Evolutionary conservation across 1,284 basidiomycete genomes (phyloP).

Genomic region (Neonothopanus nambi): DNA sequence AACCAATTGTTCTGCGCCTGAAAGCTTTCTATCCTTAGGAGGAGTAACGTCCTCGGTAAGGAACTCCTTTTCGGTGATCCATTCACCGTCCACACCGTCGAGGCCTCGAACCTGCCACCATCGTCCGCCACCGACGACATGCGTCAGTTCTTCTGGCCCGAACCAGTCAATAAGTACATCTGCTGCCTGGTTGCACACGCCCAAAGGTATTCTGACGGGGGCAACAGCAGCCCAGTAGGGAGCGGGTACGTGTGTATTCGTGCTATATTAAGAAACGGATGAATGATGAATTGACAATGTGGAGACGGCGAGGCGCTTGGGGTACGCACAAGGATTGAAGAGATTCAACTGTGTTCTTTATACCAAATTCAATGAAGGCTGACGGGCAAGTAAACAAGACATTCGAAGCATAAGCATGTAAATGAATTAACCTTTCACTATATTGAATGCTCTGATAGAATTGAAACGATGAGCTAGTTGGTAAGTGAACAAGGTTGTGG

Average conservation of each 20-base stretch:
- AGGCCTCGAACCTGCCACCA: constrained; percentile 86
- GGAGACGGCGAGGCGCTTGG: not conserved
- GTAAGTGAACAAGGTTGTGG: not conserved
- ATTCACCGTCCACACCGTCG: constrained; percentile 74
- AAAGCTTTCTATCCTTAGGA: constrained; percentile 31
- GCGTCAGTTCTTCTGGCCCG: constrained; percentile 68
- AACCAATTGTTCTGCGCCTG: constrained; percentile 42
- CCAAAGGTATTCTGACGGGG: constrained; percentile 64
- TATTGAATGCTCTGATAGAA: constrained; percentile 63
- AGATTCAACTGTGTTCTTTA: constrained; percentile 59
- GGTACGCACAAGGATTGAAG: constrained; percentile 54
- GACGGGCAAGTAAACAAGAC: constrained; percentile 6
- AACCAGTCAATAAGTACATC: constrained; percentile 77
- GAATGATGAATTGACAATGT: not conserved
- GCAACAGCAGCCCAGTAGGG: constrained; percentile 78
- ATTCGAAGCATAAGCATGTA: not conserved
- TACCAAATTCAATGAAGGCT: constrained; percentile 63
- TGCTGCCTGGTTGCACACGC: constrained; percentile 69
- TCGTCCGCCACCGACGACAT: constrained; percentile 74
- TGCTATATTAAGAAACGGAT: constrained; percentile 34
- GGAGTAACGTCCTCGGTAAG: constrained; percentile 29
- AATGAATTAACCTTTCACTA: constrained; percentile 47
- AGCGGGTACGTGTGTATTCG: constrained; percentile 77
- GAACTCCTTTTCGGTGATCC: constrained; percentile 68
- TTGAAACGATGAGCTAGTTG: too few species aligned